These are phyloP conservation scores for Dunaliella sp. DNA, from an alignment of 139 green algal genomes.

Conservation along the genomic window DNA sequence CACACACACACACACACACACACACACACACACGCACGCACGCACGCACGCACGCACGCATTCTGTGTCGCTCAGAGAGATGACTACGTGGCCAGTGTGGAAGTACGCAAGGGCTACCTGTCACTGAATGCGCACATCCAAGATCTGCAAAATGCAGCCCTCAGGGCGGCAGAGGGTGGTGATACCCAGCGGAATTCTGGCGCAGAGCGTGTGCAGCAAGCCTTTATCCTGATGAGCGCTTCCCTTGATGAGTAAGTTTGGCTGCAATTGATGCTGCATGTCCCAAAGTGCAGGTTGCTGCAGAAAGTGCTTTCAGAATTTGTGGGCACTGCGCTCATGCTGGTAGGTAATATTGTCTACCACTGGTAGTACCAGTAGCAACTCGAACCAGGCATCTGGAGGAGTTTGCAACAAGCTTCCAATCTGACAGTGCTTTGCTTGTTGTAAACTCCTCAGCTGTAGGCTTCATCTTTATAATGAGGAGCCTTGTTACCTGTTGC, in stretches of 20 bases:
- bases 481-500: too few species aligned
- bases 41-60: background rate
- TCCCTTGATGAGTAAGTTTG: conserved; percentile 3
- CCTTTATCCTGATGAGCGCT: conserved; percentile 20
- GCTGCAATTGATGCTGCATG: background rate
- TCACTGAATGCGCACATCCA: conserved; percentile 13
- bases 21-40: background rate
- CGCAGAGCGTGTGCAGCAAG: conserved; percentile 14
- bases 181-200: background rate
- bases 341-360: too few species aligned
- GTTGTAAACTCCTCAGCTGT: too few species aligned
- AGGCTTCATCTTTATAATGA: too few species aligned
- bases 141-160: conserved; percentile 2
- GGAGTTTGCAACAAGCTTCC: too few species aligned
- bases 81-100: conserved; percentile 7
- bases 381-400: too few species aligned
- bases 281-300: background rate
- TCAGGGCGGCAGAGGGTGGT: background rate
- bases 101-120: conserved; percentile 16
- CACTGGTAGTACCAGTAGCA: too few species aligned
- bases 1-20: background rate
- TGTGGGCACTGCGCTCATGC: too few species aligned
- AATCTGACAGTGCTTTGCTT: background rate
- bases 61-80: background rate
- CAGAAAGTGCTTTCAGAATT: background rate